phyloP scores from a whole-genome alignment of 176 grass and related monocot species.

The Eragrostis nindensis region DNA sequence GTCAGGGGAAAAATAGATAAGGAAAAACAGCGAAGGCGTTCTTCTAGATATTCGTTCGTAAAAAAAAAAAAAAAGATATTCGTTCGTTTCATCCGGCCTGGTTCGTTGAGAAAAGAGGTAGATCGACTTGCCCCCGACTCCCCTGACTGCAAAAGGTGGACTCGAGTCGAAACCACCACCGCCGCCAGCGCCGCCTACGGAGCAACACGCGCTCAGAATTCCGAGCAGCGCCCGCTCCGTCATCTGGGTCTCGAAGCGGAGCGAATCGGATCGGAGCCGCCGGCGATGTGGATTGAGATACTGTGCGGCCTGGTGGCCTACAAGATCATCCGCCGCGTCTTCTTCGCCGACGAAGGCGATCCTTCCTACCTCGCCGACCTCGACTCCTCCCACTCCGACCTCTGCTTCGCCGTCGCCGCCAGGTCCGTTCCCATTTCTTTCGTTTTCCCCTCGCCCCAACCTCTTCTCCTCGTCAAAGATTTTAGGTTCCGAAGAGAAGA shows the following conservation, averaged over 20 bases:
- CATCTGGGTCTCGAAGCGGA: neutral
- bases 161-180: neutral
- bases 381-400: slow-evolving; percentile 78
- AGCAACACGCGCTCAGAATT: neutral
- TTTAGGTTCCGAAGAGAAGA: neutral
- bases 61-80: neutral
- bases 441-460: neutral
- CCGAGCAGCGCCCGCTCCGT: neutral
- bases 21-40: neutral
- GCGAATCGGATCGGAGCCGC: neutral
- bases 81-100: neutral
- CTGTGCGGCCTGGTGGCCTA: slow-evolving; percentile 81
- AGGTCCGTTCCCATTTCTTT: slow-evolving; percentile 20
- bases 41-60: neutral
- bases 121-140: neutral
- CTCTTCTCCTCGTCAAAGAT: neutral
- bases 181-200: neutral
- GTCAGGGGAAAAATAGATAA: neutral
- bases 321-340: slow-evolving; percentile 59
- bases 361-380: slow-evolving; percentile 58
- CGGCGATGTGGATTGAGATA: slow-evolving; percentile 88
- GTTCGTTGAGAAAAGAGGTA: neutral
- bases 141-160: no score
- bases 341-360: slow-evolving; percentile 49
- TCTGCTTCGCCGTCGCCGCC: slow-evolving; percentile 68